phyloP scores from a whole-genome alignment of 1,284 basidiomycete species.

The Hymenochaete sp. region DNA sequence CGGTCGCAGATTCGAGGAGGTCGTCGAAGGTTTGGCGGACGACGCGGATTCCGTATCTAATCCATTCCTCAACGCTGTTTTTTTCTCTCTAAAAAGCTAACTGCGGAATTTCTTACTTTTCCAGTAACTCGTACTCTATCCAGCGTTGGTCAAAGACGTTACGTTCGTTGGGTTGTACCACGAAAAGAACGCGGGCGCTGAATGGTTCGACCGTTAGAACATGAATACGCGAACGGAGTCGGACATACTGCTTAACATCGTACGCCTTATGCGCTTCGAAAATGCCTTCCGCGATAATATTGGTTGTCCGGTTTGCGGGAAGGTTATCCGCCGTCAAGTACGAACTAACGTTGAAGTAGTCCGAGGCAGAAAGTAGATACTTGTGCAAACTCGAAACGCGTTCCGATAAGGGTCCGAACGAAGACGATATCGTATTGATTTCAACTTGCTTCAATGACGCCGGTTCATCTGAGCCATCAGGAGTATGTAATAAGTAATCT shows the following conservation, averaged over 20 bases:
- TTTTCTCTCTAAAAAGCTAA: neutral
- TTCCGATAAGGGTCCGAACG: conserved; percentile 81
- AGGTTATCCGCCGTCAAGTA: conserved; percentile 50
- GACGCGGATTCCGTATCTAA: conserved; percentile 63
- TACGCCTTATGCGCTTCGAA: conserved; percentile 78
- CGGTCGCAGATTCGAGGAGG: conserved; percentile 42
- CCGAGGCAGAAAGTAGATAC: conserved; percentile 63
- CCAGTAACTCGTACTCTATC: conserved; percentile 80
- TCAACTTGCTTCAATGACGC: conserved; percentile 87
- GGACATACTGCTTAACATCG: conserved; percentile 40
- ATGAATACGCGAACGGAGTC: too few species aligned
- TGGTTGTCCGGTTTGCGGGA: conserved; percentile 68
- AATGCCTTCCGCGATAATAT: conserved; percentile 68
- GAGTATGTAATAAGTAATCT: conserved; percentile 85
- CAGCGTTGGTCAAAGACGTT: conserved; percentile 94
- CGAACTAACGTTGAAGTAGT: conserved; percentile 56
- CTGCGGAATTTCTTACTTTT: conserved; percentile 40
- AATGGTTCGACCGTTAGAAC: conserved; percentile 3
- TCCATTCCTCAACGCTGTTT: neutral
- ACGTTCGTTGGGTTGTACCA: conserved; percentile 84
- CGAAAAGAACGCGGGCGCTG: conserved; percentile 77
- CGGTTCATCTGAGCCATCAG: conserved; percentile 24
- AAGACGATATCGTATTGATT: conserved; percentile 94
- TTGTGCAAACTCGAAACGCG: conserved; percentile 69
- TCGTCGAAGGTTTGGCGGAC: conserved; percentile 72